These are phyloP conservation scores for Cornus florida DNA, from an alignment of 148 eudicot genomes.

Conservation along the genomic window DNA sequence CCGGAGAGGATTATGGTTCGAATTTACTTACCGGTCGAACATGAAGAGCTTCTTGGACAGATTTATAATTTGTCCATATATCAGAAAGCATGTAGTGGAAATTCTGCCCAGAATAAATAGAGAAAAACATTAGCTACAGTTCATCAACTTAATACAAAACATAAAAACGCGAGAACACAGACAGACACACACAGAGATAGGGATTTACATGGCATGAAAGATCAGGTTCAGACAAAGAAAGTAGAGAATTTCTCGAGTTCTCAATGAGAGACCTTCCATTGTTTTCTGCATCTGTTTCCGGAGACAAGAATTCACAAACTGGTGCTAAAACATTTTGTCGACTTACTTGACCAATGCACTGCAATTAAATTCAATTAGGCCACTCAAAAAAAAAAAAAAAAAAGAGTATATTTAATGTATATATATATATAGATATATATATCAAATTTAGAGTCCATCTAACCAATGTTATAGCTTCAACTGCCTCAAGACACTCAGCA, in stretches of 20 bases:
- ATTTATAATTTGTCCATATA: slow-evolving; percentile 18
- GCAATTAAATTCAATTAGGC: background rate
- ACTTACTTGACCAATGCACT: slow-evolving; percentile 9
- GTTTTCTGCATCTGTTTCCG: background rate
- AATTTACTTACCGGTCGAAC: slow-evolving; percentile 4
- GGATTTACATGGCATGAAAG: slow-evolving; percentile 5
- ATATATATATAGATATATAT: background rate
- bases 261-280: background rate
- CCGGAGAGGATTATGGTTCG: too few relatives aligned
- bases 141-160: background rate
- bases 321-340: slow-evolving; percentile 14
- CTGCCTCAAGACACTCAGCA: slow-evolving; percentile 12
- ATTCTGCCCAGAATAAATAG: background rate
- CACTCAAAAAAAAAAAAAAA: too few relatives aligned
- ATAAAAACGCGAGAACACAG: too few relatives aligned
- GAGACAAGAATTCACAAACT: slow-evolving; percentile 9
- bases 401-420: background rate
- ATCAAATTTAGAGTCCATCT: background rate
- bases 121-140: background rate
- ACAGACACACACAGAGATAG: too few relatives aligned
- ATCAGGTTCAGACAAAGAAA: background rate
- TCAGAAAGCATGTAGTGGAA: slow-evolving; percentile 17
- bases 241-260: background rate
- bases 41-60: slow-evolving; percentile 19
- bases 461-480: slow-evolving; percentile 6